These are phyloP conservation scores for Scheffersomyces titani DNA, from an alignment of 1,139 yeast species.

Conservation along the genomic window DNA sequence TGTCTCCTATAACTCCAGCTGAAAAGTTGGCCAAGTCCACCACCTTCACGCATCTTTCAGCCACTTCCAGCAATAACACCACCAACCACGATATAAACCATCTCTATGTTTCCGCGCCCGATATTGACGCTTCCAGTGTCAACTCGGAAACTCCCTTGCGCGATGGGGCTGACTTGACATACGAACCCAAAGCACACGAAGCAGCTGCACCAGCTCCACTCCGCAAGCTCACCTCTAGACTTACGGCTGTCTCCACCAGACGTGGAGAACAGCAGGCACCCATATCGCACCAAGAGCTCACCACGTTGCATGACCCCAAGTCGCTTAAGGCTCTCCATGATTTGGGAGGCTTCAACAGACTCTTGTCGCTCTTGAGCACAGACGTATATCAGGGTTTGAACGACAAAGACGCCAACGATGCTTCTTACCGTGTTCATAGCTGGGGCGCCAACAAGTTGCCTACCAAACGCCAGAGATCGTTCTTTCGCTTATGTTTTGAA, in stretches of 20 bases:
- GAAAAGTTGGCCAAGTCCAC: slow-evolving; percentile 8
- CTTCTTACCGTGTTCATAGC: slow-evolving; percentile 34
- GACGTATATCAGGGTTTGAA: slow-evolving; percentile 47
- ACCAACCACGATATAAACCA: not conserved
- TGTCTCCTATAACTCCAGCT: slow-evolving; percentile 11
- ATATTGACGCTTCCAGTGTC: slow-evolving; percentile 10
- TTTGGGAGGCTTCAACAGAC: slow-evolving; percentile 44
- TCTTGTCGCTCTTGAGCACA: slow-evolving; percentile 35
- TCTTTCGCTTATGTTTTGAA: slow-evolving; percentile 69
- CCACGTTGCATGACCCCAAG: slow-evolving; percentile 55
- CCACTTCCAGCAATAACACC: not conserved
- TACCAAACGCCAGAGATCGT: slow-evolving; percentile 63
- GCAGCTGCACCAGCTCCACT: slow-evolving; percentile 2
- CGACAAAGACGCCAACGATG: slow-evolving; percentile 26
- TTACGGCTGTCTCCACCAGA: slow-evolving; percentile 4
- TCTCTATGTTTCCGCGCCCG: slow-evolving; percentile 2
- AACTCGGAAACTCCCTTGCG: slow-evolving; percentile 16
- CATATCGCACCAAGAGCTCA: slow-evolving; percentile 30
- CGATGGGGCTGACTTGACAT: not conserved
- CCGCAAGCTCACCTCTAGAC: slow-evolving; percentile 7
- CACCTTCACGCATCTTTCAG: slow-evolving; percentile 2
- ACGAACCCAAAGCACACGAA: not conserved
- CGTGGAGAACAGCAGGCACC: not conserved
- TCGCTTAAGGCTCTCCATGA: slow-evolving; percentile 39
- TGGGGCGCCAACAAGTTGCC: slow-evolving; percentile 79